Conservation (phyloP, 2,329 filamentous ascomycete genomes). For the Pseudocercospora eumusae region DNA sequence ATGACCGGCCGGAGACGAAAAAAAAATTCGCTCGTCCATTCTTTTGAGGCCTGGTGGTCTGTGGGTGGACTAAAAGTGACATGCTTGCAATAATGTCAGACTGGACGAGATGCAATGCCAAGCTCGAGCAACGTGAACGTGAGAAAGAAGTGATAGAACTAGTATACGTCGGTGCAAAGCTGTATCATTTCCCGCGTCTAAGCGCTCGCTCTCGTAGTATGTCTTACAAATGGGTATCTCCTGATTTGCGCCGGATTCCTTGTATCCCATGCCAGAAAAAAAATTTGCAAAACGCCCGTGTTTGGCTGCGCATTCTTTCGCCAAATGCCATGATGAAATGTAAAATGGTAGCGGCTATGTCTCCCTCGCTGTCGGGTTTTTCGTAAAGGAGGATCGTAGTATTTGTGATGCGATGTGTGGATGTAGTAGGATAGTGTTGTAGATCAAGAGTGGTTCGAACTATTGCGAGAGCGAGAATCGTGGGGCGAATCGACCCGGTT, state of each 20-base stretch:
- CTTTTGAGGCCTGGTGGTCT: constrained; percentile 2
- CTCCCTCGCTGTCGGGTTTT: constrained; percentile 1
- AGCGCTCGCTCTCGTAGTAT: not conserved
- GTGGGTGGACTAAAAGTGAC: not conserved
- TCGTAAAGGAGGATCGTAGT: not conserved
- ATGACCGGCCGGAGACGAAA: not conserved
- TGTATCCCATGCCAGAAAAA: not conserved
- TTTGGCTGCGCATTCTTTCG: no score
- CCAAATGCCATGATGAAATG: not conserved
- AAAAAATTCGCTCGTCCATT: not conserved
- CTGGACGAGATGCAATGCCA: not conserved
- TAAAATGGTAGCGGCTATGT: not conserved
- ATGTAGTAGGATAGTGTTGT: not conserved
- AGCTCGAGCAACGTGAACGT: not conserved
- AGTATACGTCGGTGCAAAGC: not conserved
- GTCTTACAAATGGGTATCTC: constrained; percentile 5
- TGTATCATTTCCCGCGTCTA: constrained; percentile 2
- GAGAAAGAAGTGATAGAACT: not conserved
- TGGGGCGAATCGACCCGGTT: constrained; percentile 21
- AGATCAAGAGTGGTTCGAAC: not conserved
- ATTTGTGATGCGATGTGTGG: not conserved
- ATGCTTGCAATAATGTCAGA: not conserved
- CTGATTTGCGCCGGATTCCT: not conserved
- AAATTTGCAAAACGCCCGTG: not conserved
- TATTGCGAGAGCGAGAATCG: not conserved